Evolutionary conservation across 1,139 yeast genomes (phyloP).

Genomic region (Yamadazyma conglobata): DNA sequence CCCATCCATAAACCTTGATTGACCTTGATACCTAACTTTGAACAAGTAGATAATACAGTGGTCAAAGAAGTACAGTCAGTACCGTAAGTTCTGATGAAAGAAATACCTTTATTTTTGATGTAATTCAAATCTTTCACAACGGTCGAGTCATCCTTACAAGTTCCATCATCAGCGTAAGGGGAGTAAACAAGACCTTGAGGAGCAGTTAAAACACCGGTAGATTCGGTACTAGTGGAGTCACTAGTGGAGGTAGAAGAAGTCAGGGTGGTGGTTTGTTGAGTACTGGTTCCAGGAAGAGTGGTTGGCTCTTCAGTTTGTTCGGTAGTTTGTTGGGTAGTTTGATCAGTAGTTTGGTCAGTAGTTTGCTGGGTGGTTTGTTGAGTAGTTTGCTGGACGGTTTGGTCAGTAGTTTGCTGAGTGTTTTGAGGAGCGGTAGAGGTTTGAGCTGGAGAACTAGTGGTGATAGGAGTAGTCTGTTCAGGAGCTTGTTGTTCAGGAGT

Average conservation of each 20-base stretch:
- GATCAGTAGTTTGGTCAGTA: conserved; percentile 4
- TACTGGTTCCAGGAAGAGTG: conserved; percentile 13
- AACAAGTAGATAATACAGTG: conserved; percentile 62
- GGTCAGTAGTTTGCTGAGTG: not conserved
- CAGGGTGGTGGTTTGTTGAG: conserved; percentile 17
- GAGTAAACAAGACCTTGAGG: conserved; percentile 72
- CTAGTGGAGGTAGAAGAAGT: conserved; percentile 11
- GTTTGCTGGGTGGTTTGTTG: conserved; percentile 2
- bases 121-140: conserved; percentile 58
- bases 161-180: conserved; percentile 67
- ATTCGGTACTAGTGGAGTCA: conserved; percentile 18
- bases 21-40: conserved; percentile 60
- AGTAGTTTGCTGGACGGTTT: conserved; percentile 2
- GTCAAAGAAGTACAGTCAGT: conserved; percentile 74
- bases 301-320: conserved; percentile 4
- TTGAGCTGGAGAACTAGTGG: conserved; percentile 11
- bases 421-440: conserved; percentile 9
- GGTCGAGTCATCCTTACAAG: conserved; percentile 57
- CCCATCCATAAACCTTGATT: conserved; percentile 87
- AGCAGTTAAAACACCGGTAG: conserved; percentile 18
- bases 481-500: conserved; percentile 10
- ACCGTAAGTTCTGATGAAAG: conserved; percentile 72
- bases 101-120: conserved; percentile 60
- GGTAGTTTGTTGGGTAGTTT: conserved; percentile 4
- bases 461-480: conserved; percentile 12